Evolutionary conservation across 2,329 filamentous ascomycete genomes (phyloP), one percentile per base, ranked within the genome.

Genomic region (Nannizzia gypsea): DNA sequence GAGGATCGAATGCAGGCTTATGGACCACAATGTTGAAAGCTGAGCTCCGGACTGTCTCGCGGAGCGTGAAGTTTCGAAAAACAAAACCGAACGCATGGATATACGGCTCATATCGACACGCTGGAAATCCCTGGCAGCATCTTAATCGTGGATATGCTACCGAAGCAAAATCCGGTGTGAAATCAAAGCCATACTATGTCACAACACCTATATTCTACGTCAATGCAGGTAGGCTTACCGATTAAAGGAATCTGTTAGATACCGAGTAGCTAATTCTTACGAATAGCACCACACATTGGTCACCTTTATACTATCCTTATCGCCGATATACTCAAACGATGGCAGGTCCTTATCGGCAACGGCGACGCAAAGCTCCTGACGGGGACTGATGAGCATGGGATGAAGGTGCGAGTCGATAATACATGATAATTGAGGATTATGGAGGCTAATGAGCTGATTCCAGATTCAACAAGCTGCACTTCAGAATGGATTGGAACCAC

Each of bases 141-240:
- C 58, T 61, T 6, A 60, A 61, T 56, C 63, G 66, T 60, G 67
- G 65, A 36, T 66, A 69, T 63, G 69, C 70, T 63, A 70, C 70
- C 44, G 65, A 64, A 17, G 59, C 71, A 59, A 65, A 13, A 6
- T 28, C 38, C 26, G 22, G 24, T 24, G 31, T 46, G 24, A 54
- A 54, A 2, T 72, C 76, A 62, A 97, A 97, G 77, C 90, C 92
- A 6, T 96, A 87, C 77, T 99, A 97, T 78, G 80, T 96, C 68
- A 97, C 93, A 3, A 95, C 90, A 6, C 93, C 93, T 1, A 99
- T 99, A 61, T 99, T 97, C 78, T 99, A 99, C 74, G 93, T 99
- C 77, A 99, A 99, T 81, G 89, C 91, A 59, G 85, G 89, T 91
- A 77, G 66, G 77, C 65, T 17, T 48, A 58, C 31, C 58, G 31